Base-by-base conservation (phyloP, 2,329 filamentous ascomycete species). In the Parafenestella ontariensis region DNA sequence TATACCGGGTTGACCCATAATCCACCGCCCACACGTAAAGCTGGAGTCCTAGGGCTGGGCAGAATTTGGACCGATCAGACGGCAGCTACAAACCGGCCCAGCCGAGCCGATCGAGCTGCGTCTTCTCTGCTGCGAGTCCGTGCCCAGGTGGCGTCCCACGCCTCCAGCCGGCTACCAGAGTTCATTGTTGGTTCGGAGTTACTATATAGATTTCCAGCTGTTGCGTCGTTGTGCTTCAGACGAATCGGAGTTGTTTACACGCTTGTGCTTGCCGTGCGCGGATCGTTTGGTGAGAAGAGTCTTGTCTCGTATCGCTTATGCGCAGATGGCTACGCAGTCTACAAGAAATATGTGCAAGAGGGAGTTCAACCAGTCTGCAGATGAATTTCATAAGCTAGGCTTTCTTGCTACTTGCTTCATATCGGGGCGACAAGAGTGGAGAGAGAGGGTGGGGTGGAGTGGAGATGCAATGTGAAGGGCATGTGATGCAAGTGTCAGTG, bases 21-120 rank as follows among this genome's bases (percentile, higher is more conserved):
- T 65, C 63, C 66, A 48, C 46, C 62, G 54, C 59, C 56, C 52
- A 66, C 56, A 56, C 65, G 65, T 65, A 63, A 50, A 61, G 34
- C 64, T 67, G 56, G 65, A 74, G 74, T 76, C 71, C 74, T 64
- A 76, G 72, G 73, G 74, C 69, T 64, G 64, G 69, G 71, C 63
- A 62, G 61, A 31, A 64, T n/a, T 54, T 69, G 72, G 71, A 76
- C 73, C 74, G 66, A 71, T 72, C 68, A 56, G 54, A 56, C 56
- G 62, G 29, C 46, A 33, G 44, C 45, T 51, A n/a, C 21, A 20
- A 45, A 24, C 43, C 51, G 54, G 62, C 52, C 62, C 60, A 60
- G 64, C 61, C 66, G 53, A 68, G 59, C 44, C 59, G 57, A 59
- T 31, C 29, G 53, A 56, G 45, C 48, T 44, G 28, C 59, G 66